Evolutionary conservation across 2,329 filamentous ascomycete genomes (phyloP), one percentile per base, ranked within the genome.

Genomic region (Beauveria sp.): DNA sequence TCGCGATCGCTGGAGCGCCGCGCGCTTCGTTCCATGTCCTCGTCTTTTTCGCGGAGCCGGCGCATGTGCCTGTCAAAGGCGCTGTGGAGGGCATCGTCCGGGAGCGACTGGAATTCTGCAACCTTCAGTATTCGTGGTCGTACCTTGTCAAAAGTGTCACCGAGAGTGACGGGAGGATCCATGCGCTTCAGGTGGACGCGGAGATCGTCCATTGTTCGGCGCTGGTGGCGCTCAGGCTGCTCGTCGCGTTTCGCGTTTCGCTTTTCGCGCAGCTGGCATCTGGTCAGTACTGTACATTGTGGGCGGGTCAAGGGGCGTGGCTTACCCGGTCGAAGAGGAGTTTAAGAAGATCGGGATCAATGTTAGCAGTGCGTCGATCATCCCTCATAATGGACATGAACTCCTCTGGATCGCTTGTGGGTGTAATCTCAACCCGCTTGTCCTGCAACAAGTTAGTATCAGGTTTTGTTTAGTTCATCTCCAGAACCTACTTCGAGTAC

Each of bases 61-160:
- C 90, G 89, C 68, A 97, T 87, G 69, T 92, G 86, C 76, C 96
- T 98, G 62, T 97, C 93, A 76, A 97, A 98, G 16, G 91, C 93
- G 66, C 84, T 83, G 65, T 88, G 86, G 62, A 93, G 89, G 64
- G 89, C 81, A 59, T 96, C 91, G 66, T 99, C 95, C 49, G 89
- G 88, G 54, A 98, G 83, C 59, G 88, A 88, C 74, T 88, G 85
- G 77, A 90, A 99, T 74, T 98, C 95, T 63, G 92, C 87, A 68
- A 84, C 85, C 71, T 90, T 90, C 69, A 90, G 86, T 66, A 99
- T 81, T 65, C 91, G 88, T 67, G 88, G 81, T 72, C 88, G 88
- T 71, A 97, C 85, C 78, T 90, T 88, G 69, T 98, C 93, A 85
- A 92, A 99, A 62, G 88, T 91, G 74, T 98, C 93, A 69, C 83